A percentile compares a stretch with the other conserved stretches of the same genome.
Conservation (phyloP, 2,329 filamentous ascomycete genomes). For the Colletotrichum simmondsii region DNA sequence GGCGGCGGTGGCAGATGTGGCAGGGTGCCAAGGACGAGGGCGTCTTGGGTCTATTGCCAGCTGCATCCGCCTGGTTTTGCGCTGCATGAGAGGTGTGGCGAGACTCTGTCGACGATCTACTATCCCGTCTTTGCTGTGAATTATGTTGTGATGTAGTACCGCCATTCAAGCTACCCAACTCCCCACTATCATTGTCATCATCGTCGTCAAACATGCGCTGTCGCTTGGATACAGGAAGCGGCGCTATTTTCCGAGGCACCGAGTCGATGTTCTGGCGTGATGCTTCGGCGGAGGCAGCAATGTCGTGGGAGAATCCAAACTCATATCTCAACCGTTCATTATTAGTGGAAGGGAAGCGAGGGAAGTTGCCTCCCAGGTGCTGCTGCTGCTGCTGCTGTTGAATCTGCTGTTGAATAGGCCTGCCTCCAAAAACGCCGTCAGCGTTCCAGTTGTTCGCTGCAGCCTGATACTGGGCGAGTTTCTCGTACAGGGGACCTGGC, state of each 20-base stretch:
- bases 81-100: background rate
- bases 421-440: slow-evolving; percentile 33
- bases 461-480: slow-evolving; percentile 32
- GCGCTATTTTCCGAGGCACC: slow-evolving; percentile 20
- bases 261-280: slow-evolving; percentile 12
- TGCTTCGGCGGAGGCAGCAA: background rate
- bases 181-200: background rate
- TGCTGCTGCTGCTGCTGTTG: slow-evolving; percentile 25
- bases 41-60: slow-evolving; percentile 22
- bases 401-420: slow-evolving; percentile 30
- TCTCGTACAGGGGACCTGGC: slow-evolving; percentile 33
- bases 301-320: slow-evolving; percentile 2
- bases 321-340: slow-evolving; percentile 20
- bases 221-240: slow-evolving; percentile 23
- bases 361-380: slow-evolving; percentile 9
- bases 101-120: slow-evolving; percentile 17
- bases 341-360: slow-evolving; percentile 12
- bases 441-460: slow-evolving; percentile 26
- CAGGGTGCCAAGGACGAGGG: slow-evolving; percentile 61
- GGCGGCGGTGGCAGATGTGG: slow-evolving; percentile 74
- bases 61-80: slow-evolving; percentile 16
- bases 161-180: background rate
- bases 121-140: slow-evolving; percentile 13
- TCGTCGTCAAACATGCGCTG: slow-evolving; percentile 29
- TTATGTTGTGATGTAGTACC: background rate